phyloP scores from a whole-genome alignment of 2,329 filamentous ascomycete genomes.

The Zalaria sp. region DNA sequence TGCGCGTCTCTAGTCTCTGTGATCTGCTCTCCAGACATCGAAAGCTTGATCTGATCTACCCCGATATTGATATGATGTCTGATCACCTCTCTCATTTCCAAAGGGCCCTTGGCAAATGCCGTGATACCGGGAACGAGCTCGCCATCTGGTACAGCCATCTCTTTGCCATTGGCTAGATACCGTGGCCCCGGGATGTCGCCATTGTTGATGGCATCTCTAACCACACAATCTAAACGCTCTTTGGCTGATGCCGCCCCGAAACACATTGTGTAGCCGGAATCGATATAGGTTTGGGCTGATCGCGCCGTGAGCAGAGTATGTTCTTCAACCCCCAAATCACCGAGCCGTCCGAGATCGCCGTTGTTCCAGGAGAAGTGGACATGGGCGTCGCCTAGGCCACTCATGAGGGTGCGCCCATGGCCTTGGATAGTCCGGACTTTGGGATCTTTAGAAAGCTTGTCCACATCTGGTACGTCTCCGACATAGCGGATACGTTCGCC shows the following conservation, averaged over 20 bases:
- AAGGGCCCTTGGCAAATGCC: constrained; percentile 21
- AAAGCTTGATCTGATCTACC: constrained; percentile 21
- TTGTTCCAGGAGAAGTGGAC: constrained; percentile 36
- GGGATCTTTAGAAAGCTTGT: constrained; percentile 14
- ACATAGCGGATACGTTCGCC: constrained; percentile 22
- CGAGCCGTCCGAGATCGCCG: constrained; percentile 26
- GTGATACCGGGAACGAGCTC: constrained; percentile 29
- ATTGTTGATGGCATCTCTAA: constrained; percentile 35
- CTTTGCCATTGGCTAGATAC: constrained; percentile 34
- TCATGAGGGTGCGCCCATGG: constrained; percentile 32
- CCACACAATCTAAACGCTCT: constrained; percentile 30
- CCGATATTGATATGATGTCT: constrained; percentile 15
- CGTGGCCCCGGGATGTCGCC: constrained; percentile 34
- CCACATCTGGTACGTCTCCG: constrained; percentile 18
- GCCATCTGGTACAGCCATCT: constrained; percentile 32
- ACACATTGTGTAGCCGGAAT: constrained; percentile 38
- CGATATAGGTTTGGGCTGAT: constrained; percentile 30
- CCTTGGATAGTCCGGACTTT: constrained; percentile 25
- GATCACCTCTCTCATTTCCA: constrained; percentile 15
- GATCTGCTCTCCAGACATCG: constrained; percentile 17
- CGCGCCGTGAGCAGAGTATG: constrained; percentile 31
- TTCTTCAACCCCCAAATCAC: constrained; percentile 31
- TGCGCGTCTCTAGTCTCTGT: constrained; percentile 19
- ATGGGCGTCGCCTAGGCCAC: constrained; percentile 36
- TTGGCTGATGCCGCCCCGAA: constrained; percentile 35